Base-by-base conservation (phyloP, 108 stramenopile species). In the Conticribra guillardii region DNA sequence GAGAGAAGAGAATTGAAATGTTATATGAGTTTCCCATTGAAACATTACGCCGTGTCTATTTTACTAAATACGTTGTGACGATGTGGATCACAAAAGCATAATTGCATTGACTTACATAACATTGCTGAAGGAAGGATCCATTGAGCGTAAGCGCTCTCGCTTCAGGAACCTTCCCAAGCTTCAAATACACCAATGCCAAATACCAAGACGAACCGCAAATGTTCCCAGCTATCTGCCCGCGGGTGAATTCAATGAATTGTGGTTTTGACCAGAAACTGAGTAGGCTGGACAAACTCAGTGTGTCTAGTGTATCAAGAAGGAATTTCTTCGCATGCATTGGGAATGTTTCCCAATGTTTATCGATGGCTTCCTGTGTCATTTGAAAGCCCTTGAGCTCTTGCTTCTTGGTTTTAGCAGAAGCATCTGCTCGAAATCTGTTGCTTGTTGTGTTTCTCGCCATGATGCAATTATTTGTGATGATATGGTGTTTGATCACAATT, bases 121-220 rank as follows among this genome's bases (percentile, higher is more conserved):
- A 59, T 59, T 59, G 37, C 37, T 41, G 50, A 21, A 51, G 16
- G 18, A 51, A 51, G 4, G 50, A 51, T 51, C 50, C 50, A 51
- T 51, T 51, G 17, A 51, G 4, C 18, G 50, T 51, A 4, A 51
- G 50, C 4, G 50, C 50, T 51, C 50, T 17, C 19, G 50, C 9
- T 21, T 51, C 50, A 4, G 4, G 4, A 21, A 51, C 4, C 18
- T 19, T 51, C 9, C 19, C 19, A 51, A 51, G 50, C 50, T 51
- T 51, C 50, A 51, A 51, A 21, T 51, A 51, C 19, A 51, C 50
- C 18, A 51, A 51, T 17, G 50, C 50, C 50, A 51, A 51, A 51
- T 51, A 51, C 50, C 50, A 51, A 21, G 50, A 19, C 18, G 50
- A 4, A 4, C 50, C 50, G 19, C 50, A 51, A 21, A 51, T 21